These are phyloP conservation scores for Fibroporia radiculosa DNA, from an alignment of 768 basidiomycete species.

Conservation along the genomic window DNA sequence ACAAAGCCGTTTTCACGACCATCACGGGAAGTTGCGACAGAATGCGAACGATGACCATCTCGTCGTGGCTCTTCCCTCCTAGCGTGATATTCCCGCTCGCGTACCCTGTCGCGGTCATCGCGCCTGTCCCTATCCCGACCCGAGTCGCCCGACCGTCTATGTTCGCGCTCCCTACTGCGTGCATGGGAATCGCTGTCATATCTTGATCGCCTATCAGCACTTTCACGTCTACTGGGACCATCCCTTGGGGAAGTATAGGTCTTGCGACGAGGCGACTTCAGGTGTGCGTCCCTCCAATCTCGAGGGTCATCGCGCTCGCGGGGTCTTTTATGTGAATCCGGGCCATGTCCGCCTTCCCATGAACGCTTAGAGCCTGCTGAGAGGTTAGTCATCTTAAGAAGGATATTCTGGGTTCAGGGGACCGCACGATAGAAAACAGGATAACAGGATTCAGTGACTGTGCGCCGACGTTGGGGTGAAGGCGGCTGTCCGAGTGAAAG, in stretches of 20 bases:
- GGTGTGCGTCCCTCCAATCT: slow-evolving; percentile 66
- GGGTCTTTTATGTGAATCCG: slow-evolving; percentile 43
- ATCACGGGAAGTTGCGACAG: slow-evolving; percentile 9
- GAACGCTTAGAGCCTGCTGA: slow-evolving; percentile 80
- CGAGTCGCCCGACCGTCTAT: slow-evolving; percentile 24
- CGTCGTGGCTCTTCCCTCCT: slow-evolving; percentile 25
- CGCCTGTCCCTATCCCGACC: slow-evolving; percentile 26
- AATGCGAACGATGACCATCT: slow-evolving; percentile 11
- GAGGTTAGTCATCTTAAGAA: slow-evolving; percentile 63
- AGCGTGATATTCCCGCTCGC: slow-evolving; percentile 18
- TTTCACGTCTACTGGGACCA: slow-evolving; percentile 25
- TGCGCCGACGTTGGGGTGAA: background rate
- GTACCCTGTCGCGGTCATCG: slow-evolving; percentile 27
- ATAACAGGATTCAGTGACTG: background rate
- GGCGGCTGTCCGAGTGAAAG: background rate
- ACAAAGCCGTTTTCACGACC: slow-evolving; percentile 7
- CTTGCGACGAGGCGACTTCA: slow-evolving; percentile 31
- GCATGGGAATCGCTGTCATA: slow-evolving; percentile 20
- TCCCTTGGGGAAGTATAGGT: slow-evolving; percentile 27
- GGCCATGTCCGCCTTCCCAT: slow-evolving; percentile 51
- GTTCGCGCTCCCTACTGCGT: slow-evolving; percentile 30
- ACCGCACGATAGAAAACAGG: slow-evolving; percentile 66
- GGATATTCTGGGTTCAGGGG: slow-evolving; percentile 55
- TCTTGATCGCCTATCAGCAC: slow-evolving; percentile 19
- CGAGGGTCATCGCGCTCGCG: slow-evolving; percentile 46